Conservation (phyloP, 73 alveolate genomes). For the Tetrahymena malaccensis region DNA sequence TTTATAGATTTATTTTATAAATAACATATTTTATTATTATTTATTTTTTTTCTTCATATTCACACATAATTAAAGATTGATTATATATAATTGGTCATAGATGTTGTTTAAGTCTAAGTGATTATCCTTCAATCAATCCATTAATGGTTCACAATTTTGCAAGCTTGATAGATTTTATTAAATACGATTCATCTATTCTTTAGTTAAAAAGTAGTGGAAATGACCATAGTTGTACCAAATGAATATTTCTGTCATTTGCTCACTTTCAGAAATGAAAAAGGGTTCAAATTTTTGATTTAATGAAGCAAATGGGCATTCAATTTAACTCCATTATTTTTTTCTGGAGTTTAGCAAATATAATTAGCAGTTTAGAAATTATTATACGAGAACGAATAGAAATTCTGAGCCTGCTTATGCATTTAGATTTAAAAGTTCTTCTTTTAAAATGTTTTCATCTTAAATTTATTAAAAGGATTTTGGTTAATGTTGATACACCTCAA, state of each 20-base stretch:
- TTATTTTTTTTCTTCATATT: too few species aligned
- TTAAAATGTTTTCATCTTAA: not conserved
- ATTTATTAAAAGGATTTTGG: not conserved
- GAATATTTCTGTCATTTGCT: not conserved
- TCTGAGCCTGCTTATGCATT: not conserved
- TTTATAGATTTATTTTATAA: too few species aligned
- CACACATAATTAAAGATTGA: too few species aligned
- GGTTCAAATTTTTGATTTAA: too few species aligned
- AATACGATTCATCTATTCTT: not conserved
- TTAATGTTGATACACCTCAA: not conserved
- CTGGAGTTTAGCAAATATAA: not conserved
- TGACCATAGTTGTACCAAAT: not conserved
- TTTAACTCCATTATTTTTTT: not conserved
- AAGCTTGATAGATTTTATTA: not conserved
- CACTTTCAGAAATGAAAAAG: not conserved
- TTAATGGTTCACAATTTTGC: too few species aligned
- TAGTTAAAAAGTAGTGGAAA: not conserved
- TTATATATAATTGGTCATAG: too few species aligned
- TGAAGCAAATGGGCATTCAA: not conserved
- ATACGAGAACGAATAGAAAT: too few species aligned
- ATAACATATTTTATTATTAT: too few species aligned
- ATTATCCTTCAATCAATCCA: too few species aligned
- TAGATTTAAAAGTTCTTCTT: not conserved
- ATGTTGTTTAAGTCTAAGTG: too few species aligned
- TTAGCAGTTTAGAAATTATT: not conserved